Evolutionary conservation across 441 rosid genomes (phyloP), one percentile per base, ranked within the genome.

Genomic region (Pelargonium exstipulatum): DNA sequence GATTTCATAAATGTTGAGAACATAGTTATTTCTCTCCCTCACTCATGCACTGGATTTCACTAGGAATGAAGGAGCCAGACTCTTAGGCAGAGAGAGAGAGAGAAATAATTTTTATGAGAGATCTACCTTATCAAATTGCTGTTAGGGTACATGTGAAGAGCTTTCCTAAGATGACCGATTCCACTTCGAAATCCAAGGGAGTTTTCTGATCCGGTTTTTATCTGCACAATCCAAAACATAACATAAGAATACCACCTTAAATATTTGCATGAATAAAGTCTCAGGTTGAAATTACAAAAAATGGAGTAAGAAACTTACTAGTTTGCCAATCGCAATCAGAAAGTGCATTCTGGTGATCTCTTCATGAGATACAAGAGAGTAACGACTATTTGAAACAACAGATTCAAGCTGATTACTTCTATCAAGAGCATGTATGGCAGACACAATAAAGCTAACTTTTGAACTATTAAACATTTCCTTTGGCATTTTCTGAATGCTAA

Each of bases 371-470:
- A 77, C 71, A 77, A 84, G 78, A 74, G 76, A 83, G 73, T 66
- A 65, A 7, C 87, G 87, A 73, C 87, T 82, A 71, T 74, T 82
- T 17, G 88, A 87, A 80, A 90, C 89, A 78, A 83, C 72, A 0
- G 85, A 79, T 65, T 85, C 83, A 57, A 95, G 94, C 70, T 79
- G 84, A 78, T 83, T 83, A 76, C 77, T 85, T 71, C 70, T 87
- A 76, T 95, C 97, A 71, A 92, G 91, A 71, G 96, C 80, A 82
- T 86, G 80, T 71, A 95, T 84, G 71, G 93, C 90, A 70, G 87
- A 87, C 79, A 89, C 82, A 65, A 84, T 76, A 70, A 85, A 85
- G 83, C 94, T 87, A 72, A 89, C 77, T 79, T 82, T 89, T 71
- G 93, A 86, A 83, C 88, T 82, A 71, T 79, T 79, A 68, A 90